Conservation (phyloP, 108 stramenopile genomes). For the Cyclotella baltica region DNA sequence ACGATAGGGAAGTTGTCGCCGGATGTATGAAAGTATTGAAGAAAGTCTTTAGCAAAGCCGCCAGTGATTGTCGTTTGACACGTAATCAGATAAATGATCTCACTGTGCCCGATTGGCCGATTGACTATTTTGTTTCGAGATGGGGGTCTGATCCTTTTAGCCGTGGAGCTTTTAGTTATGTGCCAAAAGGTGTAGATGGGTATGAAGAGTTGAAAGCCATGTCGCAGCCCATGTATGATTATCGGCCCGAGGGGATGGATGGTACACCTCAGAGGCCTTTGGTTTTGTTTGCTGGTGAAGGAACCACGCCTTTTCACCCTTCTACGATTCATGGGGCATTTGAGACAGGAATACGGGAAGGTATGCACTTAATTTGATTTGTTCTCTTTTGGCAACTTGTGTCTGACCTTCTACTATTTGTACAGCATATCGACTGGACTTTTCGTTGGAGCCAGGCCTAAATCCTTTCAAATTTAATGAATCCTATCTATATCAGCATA, state of each 20-base stretch:
- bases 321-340: conserved; percentile 94
- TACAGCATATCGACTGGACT: conserved; percentile 79
- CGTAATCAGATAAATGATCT: conserved; percentile 43
- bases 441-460: conserved; percentile 60
- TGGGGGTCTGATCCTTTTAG: conserved; percentile 83
- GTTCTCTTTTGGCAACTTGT: neutral
- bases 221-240: conserved; percentile 69
- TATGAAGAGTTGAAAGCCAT: conserved; percentile 55
- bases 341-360: conserved; percentile 89
- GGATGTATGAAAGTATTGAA: conserved; percentile 74
- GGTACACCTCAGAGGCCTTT: conserved; percentile 47
- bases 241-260: conserved; percentile 19
- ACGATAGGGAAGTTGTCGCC: conserved; percentile 65
- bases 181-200: conserved; percentile 82
- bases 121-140: conserved; percentile 78
- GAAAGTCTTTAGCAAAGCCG: conserved; percentile 63
- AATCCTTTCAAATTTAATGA: conserved; percentile 68
- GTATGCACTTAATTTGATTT: neutral
- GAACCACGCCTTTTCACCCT: conserved; percentile 91
- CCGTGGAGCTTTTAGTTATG: conserved; percentile 72
- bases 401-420: neutral
- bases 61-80: conserved; percentile 29
- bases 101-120: conserved; percentile 53
- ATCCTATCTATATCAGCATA: conserved; percentile 68
- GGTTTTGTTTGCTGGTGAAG: conserved; percentile 95